Conservation (phyloP, 2,329 filamentous ascomycete genomes). For the Penicillium sp. region DNA sequence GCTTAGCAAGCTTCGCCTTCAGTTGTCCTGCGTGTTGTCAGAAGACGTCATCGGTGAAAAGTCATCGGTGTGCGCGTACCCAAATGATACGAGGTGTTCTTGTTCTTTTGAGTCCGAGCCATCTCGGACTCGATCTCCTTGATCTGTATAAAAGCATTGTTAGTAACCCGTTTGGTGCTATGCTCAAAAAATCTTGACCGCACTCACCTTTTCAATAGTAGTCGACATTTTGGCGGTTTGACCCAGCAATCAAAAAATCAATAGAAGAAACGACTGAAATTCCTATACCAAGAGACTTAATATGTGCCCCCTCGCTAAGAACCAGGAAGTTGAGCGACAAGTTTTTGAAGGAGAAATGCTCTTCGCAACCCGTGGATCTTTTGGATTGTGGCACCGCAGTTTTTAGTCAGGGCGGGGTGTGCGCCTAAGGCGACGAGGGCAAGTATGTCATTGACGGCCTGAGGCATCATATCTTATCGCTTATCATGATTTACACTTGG, state of each 20-base stretch:
- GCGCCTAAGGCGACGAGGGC: constrained; percentile 22
- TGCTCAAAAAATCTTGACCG: constrained; percentile 27
- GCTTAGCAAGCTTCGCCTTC: constrained; percentile 96
- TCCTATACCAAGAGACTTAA: not conserved
- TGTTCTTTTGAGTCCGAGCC: constrained; percentile 97
- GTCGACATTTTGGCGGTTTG: constrained; percentile 73
- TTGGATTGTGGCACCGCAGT: constrained; percentile 32
- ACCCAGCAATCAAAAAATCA: constrained; percentile 11
- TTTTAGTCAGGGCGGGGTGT: constrained; percentile 32
- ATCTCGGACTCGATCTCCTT: constrained; percentile 98
- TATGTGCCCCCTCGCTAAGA: constrained; percentile 11
- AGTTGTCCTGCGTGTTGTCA: constrained; percentile 61
- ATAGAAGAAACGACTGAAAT: not conserved
- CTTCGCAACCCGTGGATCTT: constrained; percentile 21
- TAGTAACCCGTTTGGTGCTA: constrained; percentile 12
- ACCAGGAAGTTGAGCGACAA: constrained; percentile 3
- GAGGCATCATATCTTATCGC: constrained; percentile 13
- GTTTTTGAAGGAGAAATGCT: constrained; percentile 16
- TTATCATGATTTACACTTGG: constrained; percentile 14
- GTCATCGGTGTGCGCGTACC: constrained; percentile 46
- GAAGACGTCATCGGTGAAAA: constrained; percentile 7
- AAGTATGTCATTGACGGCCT: constrained; percentile 21
- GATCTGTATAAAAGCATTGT: constrained; percentile 61
- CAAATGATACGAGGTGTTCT: constrained; percentile 88
- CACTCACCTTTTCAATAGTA: constrained; percentile 92